phyloP scores from a whole-genome alignment of 192 early-diverging fungal species.

The Coemansia sp. region DNA sequence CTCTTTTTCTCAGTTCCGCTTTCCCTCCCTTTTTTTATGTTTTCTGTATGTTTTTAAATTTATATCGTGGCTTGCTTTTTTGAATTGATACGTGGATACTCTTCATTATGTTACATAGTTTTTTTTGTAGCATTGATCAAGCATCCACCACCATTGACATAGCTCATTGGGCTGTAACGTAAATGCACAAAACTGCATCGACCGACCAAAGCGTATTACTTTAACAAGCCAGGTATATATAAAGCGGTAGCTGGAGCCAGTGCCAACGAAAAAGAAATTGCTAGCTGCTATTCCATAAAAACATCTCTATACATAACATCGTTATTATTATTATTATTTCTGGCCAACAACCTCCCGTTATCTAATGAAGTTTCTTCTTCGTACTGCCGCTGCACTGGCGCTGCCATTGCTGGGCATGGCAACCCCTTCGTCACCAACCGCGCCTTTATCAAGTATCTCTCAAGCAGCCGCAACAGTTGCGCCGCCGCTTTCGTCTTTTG shows the following conservation, averaged over 20 bases:
- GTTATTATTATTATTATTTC: no score
- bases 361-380: constrained; percentile 3
- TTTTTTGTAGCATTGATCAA: not conserved
- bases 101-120: not conserved
- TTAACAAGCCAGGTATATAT: no score
- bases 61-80: not conserved
- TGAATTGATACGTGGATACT: not conserved
- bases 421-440: not conserved
- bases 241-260: no score
- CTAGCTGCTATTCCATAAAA: not conserved
- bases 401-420: not conserved
- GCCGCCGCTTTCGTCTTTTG: not conserved
- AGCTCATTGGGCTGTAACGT: not conserved
- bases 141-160: not conserved
- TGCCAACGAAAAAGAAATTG: no score
- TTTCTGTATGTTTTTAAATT: not conserved
- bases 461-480: not conserved
- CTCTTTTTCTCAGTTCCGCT: not conserved
- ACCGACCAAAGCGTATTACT: no score
- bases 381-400: not conserved
- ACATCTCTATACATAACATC: not conserved
- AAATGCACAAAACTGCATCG: not conserved
- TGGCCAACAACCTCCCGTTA: no score
- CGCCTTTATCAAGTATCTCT: not conserved
- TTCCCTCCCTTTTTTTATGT: not conserved